A percentile compares a stretch with the other conserved stretches of the same genome.
These are phyloP conservation scores for Arachis monticola DNA, from an alignment of 331 rosid genomes.

Conservation along the genomic window DNA sequence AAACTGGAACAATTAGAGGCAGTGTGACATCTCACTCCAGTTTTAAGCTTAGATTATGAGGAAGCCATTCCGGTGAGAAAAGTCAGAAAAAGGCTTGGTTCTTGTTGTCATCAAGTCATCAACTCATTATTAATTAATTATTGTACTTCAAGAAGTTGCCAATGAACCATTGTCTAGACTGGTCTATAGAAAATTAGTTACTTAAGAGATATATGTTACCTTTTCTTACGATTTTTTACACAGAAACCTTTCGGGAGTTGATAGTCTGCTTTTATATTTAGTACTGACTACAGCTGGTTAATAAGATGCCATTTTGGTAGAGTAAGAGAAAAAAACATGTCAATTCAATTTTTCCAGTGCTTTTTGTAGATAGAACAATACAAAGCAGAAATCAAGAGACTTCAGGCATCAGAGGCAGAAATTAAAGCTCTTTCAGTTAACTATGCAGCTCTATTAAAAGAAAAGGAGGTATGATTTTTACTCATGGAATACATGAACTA, in stretches of 20 bases:
- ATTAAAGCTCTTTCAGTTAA: constrained; percentile 77
- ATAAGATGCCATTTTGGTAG: constrained; percentile 18
- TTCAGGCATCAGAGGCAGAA: constrained; percentile 80
- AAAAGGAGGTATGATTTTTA: constrained; percentile 64
- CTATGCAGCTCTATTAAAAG: constrained; percentile 78
- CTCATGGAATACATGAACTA: not conserved
- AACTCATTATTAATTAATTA: not conserved
- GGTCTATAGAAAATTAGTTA: not conserved
- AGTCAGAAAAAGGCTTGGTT: not conserved
- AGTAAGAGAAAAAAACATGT: not conserved
- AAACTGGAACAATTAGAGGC: not conserved
- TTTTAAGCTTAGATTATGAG: constrained; percentile 1
- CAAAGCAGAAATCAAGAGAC: constrained; percentile 73
- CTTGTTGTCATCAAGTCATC: not conserved
- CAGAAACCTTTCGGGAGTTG: constrained; percentile 12
- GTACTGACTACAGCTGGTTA: constrained; percentile 8
- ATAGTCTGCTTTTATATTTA: not conserved
- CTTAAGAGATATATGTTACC: not conserved
- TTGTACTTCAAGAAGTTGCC: not conserved
- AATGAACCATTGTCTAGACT: not conserved
- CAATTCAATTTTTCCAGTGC: constrained; percentile 24
- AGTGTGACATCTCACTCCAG: not conserved
- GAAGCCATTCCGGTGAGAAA: not conserved
- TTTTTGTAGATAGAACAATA: constrained; percentile 65
- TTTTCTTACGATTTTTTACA: not conserved